phyloP scores from a whole-genome alignment of 176 grass and related monocot species.

The Eleusine indica region DNA sequence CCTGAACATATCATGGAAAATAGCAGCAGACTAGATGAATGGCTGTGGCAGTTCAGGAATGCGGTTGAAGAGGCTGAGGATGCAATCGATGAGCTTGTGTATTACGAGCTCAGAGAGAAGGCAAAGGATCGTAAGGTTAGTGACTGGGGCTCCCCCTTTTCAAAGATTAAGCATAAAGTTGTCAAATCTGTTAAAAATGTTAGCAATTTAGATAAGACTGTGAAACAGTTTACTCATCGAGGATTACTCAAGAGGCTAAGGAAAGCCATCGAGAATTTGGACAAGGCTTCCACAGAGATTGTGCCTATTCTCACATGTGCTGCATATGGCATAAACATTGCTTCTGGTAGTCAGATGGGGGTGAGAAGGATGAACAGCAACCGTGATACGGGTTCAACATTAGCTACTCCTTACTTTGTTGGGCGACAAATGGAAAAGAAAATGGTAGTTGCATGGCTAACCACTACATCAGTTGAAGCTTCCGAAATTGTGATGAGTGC shows the following conservation, averaged over 20 bases:
- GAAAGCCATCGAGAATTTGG: conserved; percentile 44
- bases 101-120: conserved; percentile 44
- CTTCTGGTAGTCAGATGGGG: neutral
- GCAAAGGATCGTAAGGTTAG: conserved; percentile 36
- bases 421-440: conserved; percentile 26
- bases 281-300: conserved; percentile 12
- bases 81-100: conserved; percentile 47
- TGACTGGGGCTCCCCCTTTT: conserved; percentile 34
- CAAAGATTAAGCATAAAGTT: conserved; percentile 33
- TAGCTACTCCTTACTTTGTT: conserved; percentile 33
- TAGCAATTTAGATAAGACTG: neutral
- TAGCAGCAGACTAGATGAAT: neutral
- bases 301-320: conserved; percentile 6
- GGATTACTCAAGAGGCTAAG: conserved; percentile 30
- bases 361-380: neutral
- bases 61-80: conserved; percentile 46
- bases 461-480: neutral
- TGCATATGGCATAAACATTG: neutral
- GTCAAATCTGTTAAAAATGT: conserved; percentile 34
- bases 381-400: conserved; percentile 32
- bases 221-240: conserved; percentile 24
- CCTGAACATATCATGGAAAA: conserved; percentile 17
- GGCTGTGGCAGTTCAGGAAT: conserved; percentile 51
- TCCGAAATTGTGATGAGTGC: neutral
- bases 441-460: conserved; percentile 31